Conservation (phyloP, 208 protist genomes). For the Herpetomonas tarakana region DNA sequence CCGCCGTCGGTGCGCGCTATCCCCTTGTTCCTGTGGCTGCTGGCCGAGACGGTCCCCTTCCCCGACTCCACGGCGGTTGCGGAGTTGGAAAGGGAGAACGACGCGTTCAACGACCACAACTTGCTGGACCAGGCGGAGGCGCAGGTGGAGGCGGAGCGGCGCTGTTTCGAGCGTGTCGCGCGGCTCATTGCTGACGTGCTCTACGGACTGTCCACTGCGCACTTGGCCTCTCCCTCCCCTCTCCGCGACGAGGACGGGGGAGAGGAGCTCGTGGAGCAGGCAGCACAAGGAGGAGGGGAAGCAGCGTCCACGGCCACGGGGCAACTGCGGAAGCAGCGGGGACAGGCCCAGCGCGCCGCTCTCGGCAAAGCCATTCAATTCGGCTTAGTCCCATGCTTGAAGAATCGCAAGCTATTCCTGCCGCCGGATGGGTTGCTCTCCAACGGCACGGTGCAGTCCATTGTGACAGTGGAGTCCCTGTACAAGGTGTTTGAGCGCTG, state of each 20-base stretch:
- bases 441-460: constrained; percentile 57
- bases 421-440: constrained; percentile 47
- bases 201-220: constrained; percentile 35
- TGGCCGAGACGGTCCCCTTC: constrained; percentile 73
- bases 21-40: constrained; percentile 57
- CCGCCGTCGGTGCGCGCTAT: constrained; percentile 61
- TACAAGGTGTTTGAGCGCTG: constrained; percentile 92
- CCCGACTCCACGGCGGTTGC: constrained; percentile 7
- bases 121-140: constrained; percentile 4
- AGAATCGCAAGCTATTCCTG: constrained; percentile 53
- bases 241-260: background rate
- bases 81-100: background rate
- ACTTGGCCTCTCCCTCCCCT: background rate
- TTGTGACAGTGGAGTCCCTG: constrained; percentile 82
- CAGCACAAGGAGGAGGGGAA: background rate
- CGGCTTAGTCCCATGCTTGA: constrained; percentile 68
- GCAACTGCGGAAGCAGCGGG: constrained; percentile 10
- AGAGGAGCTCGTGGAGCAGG: background rate
- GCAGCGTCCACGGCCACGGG: background rate
- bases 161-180: constrained; percentile 70
- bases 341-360: constrained; percentile 4
- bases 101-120: background rate
- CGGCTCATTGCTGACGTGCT: constrained; percentile 63
- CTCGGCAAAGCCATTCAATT: constrained; percentile 39
- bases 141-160: constrained; percentile 46